Evolutionary conservation across 495 filamentous ascomycete genomes (phyloP).

Genomic region (Corynascus novoguineensis): DNA sequence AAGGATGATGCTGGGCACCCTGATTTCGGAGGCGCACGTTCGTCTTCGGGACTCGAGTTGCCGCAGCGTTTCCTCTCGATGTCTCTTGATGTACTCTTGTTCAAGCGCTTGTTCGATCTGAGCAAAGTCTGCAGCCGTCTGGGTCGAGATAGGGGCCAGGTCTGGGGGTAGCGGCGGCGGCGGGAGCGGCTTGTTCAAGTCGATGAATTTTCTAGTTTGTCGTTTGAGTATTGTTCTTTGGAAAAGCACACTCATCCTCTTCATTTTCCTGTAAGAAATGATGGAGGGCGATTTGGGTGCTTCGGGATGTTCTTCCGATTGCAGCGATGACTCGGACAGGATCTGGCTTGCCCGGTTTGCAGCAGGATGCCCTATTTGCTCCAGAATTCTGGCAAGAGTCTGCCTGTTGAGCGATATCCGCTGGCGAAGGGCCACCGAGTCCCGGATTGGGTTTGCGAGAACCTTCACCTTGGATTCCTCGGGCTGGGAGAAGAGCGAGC

Average conservation of each 20-base stretch:
- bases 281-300: background rate
- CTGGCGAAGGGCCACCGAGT: background rate
- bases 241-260: background rate
- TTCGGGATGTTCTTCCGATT: background rate
- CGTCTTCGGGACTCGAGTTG: background rate
- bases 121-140: too few relatives aligned
- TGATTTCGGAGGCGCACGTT: too few relatives aligned
- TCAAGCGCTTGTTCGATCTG: background rate
- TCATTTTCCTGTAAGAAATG: too few relatives aligned
- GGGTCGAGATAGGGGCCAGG: too few relatives aligned
- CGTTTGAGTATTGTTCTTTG: background rate
- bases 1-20: background rate
- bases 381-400: background rate
- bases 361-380: background rate
- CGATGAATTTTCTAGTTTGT: background rate
- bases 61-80: background rate
- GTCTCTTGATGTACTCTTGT: background rate
- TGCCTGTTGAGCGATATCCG: constrained; percentile 9
- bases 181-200: constrained; percentile 2
- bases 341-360: background rate
- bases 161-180: background rate
- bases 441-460: background rate
- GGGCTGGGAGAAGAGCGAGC: background rate
- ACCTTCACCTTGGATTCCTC: background rate
- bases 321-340: background rate